phyloP scores from a whole-genome alignment of 2,329 filamentous ascomycete genomes.

The Lachnellula subtilissima region DNA sequence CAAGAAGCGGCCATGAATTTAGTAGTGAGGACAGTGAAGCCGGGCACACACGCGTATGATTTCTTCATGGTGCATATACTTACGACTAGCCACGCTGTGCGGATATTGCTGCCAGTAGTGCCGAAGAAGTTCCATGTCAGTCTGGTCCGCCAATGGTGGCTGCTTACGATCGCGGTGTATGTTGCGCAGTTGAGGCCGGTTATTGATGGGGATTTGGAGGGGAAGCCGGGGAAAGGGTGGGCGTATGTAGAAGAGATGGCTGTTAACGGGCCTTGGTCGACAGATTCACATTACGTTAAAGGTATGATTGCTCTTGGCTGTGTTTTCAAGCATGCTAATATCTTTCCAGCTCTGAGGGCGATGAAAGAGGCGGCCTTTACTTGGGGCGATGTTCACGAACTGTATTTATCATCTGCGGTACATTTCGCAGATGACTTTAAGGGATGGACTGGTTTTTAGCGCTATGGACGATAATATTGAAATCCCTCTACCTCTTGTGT shows the following conservation, averaged over 20 bases:
- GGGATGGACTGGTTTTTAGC: slow-evolving; percentile 50
- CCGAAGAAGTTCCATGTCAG: slow-evolving; percentile 67
- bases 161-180: slow-evolving; percentile 74
- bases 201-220: slow-evolving; percentile 62
- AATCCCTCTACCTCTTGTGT: background rate
- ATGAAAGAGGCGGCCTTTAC: slow-evolving; percentile 70
- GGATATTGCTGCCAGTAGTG: slow-evolving; percentile 76
- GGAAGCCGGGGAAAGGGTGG: slow-evolving; percentile 59
- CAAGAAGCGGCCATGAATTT: slow-evolving; percentile 59
- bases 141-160: slow-evolving; percentile 84
- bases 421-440: slow-evolving; percentile 70
- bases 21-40: slow-evolving; percentile 55
- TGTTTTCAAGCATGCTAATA: background rate
- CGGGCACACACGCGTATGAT: slow-evolving; percentile 64
- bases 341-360: slow-evolving; percentile 56
- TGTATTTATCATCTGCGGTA: slow-evolving; percentile 63
- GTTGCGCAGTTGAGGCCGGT: slow-evolving; percentile 68
- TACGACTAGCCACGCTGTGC: slow-evolving; percentile 80
- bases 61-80: slow-evolving; percentile 80
- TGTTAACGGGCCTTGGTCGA: slow-evolving; percentile 60
- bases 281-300: slow-evolving; percentile 83
- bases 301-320: slow-evolving; percentile 40
- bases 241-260: slow-evolving; percentile 68
- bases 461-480: slow-evolving; percentile 2
- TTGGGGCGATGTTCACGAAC: slow-evolving; percentile 65